phyloP scores from a whole-genome alignment of 108 stramenopile genomes.

The Aurantiochytrium sp. region DNA sequence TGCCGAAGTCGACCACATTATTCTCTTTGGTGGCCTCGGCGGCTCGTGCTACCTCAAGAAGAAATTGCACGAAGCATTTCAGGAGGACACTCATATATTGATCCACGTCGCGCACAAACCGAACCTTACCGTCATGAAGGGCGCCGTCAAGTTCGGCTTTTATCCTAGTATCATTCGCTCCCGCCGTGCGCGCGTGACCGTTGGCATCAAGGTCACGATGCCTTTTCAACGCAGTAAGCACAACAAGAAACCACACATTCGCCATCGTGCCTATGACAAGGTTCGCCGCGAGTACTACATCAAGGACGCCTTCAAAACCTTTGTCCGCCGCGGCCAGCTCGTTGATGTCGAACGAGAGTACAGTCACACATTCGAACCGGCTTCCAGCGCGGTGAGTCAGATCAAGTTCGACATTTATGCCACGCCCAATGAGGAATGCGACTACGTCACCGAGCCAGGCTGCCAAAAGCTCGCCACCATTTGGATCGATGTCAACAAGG shows the following conservation, averaged over 20 bases:
- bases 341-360: not conserved
- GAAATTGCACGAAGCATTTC: not conserved
- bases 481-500: not conserved
- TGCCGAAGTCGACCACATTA: not conserved
- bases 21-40: not conserved
- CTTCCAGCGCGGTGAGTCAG: not conserved
- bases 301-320: not conserved
- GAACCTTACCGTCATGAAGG: not conserved
- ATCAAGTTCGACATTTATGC: constrained; percentile 13
- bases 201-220: not conserved
- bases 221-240: not conserved
- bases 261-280: not conserved
- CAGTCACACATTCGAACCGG: not conserved
- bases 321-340: not conserved
- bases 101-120: not conserved
- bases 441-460: not conserved
- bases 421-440: not conserved
- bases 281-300: not conserved
- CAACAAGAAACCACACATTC: constrained; percentile 10
- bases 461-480: not conserved
- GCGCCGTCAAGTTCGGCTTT: not conserved
- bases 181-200: not conserved
- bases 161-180: not conserved
- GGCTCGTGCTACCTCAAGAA: not conserved
- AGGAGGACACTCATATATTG: not conserved